Evolutionary conservation across 805 yeast genomes (phyloP), one percentile per base, ranked within the genome.

Genomic region (Candida fluviatilis): DNA sequence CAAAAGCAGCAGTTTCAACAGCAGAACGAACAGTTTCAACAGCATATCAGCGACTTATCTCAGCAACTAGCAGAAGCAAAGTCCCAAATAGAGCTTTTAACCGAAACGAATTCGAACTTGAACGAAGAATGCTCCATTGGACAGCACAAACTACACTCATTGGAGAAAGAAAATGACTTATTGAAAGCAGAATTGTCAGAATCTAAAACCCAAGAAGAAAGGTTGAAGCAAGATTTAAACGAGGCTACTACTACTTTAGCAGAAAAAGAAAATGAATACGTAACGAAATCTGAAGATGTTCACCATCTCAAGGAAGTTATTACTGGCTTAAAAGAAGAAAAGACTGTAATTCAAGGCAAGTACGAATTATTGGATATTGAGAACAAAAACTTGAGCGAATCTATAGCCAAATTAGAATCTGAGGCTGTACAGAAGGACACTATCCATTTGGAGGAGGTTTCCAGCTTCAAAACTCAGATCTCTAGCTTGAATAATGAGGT

Each of bases 201-300:
- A 3, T 14, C 23, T n/a, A n/a, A 15, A 15, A 11, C 18, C 17
- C 27, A 37, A 13, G 27, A 18, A 13, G 40, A 38, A 34, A 6
- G 16, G 11, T 27, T 26, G 30, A 37, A 37, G 11, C 18, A 21
- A 30, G 34, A 41, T 28, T 27, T 34, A 5, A 17, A 7, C n/a
- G n/a, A 12, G 5, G 26, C 16, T 13, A 19, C 18, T 5, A 28
- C 13, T 4, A 25, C 18, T 6, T 15, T 29, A 15, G 16, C 35
- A 4, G 17, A 30, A 29, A 30, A 11, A 16, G 21, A 21, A 16
- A 19, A 16, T 30, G 37, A 23, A 31, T 26, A 26, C n/a, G n/a
- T 26, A 5, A 26, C 29, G n/a, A 26, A 26, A 6, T 8, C 29
- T 8, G 29, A 26, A 26, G 15, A 8, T 13, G 29, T 26, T 10